Evolutionary conservation across 768 basidiomycete genomes (phyloP), one percentile per base, ranked within the genome.

Genomic region (Podaxis pistillaris): DNA sequence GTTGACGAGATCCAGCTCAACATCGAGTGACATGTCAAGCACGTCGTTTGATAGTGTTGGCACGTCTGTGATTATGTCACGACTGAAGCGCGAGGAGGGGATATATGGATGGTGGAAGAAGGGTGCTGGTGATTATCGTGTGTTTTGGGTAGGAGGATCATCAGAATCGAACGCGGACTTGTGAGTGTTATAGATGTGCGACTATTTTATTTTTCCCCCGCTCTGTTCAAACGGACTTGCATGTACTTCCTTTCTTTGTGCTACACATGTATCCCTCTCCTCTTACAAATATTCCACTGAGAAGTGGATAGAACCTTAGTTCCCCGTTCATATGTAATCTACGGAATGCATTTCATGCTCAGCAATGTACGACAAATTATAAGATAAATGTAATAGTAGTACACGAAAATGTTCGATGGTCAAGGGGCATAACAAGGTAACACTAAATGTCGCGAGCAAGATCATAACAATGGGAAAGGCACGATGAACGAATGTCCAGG

Each of bases 101-200:
- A 73, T 89, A 4, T 94, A 94, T 70, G 91, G 84, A 0, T 93
- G 92, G 91, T 81, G 86, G 73, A 75, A 85, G 67, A 91, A 88
- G 68, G 91, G 88, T 15, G 64, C 78, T 3, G 83, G 86, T 58
- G 92, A 94, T 68, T 94, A 86, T 83, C 78, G 92, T 22, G 83
- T 94, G 12, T 87, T 94, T 69, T 94, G 92, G 92, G 74, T 93
- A 9, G 92, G 92, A 0, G 90, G 90, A 22, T 76, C 75, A 24
- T 7, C 60, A 8, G 44, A 7, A 7, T 46, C 33, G n/a, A 55
- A 13, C n/a, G 22, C 8, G 53, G 40, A 37, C 12, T 26, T 7
- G 41, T 33, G 24, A 49, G 58, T 51, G 26, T 26, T 33, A 50
- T 62, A 38, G n/a, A 37, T 30, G 19, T 30, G 9, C 26, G 15